Percentiles rank a stretch among this genome's conserved stretches.
phyloP scores from a whole-genome alignment of 2,329 filamentous ascomycete genomes.

The Phoma sp. region DNA sequence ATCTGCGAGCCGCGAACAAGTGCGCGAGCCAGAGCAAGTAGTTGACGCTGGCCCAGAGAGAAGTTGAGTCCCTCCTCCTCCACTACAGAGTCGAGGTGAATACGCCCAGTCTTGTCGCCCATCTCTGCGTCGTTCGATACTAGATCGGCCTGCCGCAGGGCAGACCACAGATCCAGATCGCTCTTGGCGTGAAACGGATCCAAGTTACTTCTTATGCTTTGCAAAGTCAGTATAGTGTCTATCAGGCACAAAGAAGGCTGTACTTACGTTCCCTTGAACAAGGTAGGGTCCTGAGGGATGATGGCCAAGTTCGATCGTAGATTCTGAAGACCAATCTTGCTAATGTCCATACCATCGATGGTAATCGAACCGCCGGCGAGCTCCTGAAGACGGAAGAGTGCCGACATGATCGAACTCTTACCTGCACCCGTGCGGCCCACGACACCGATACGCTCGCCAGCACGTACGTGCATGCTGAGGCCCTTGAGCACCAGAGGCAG shows the following conservation, averaged over 20 bases:
- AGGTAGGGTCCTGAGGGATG: constrained; percentile 83
- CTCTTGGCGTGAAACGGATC: constrained; percentile 82
- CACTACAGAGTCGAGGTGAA: constrained; percentile 83
- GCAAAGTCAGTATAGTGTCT: too few relatives aligned
- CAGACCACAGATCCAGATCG: constrained; percentile 79
- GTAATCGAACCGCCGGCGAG: constrained; percentile 55
- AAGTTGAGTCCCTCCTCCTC: constrained; percentile 98
- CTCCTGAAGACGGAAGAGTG: constrained; percentile 74
- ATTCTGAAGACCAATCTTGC: constrained; percentile 75
- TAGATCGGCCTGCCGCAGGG: constrained; percentile 77
- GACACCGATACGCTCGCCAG: constrained; percentile 81
- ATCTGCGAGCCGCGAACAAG: constrained; percentile 87
- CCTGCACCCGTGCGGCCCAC: constrained; percentile 83
- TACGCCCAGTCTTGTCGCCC: constrained; percentile 60
- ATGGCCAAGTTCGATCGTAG: constrained; percentile 78
- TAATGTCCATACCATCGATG: constrained; percentile 64
- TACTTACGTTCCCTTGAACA: constrained; percentile 73
- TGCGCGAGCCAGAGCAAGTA: constrained; percentile 81
- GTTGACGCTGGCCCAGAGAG: constrained; percentile 90
- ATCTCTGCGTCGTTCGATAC: constrained; percentile 59
- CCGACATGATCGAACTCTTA: constrained; percentile 83
- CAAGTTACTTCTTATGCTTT: constrained; percentile 71
- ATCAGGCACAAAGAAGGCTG: background rate
- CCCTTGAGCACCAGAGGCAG: constrained; percentile 58
- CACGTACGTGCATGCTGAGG: constrained; percentile 69